phyloP scores from a whole-genome alignment of 371 early-diverging fungal species.

The Syncephalastrum racemosum region DNA sequence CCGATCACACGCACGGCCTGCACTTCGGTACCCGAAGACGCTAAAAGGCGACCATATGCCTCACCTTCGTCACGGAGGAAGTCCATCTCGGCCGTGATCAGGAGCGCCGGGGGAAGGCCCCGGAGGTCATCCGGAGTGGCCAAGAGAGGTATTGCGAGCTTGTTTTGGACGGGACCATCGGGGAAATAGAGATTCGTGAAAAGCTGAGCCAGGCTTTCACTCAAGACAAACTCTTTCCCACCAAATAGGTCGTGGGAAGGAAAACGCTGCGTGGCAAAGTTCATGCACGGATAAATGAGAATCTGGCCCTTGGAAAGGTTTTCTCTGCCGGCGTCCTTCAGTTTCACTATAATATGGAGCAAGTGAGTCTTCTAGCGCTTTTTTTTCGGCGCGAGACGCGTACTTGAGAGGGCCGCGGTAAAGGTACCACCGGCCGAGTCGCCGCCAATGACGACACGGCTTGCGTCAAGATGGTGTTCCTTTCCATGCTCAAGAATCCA shows the following conservation, averaged over 20 bases:
- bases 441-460: conserved; percentile 17
- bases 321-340: conserved; percentile 8
- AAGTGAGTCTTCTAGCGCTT: background rate
- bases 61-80: conserved; percentile 23
- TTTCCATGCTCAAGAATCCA: conserved; percentile 14
- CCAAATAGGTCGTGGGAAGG: conserved; percentile 13
- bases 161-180: conserved; percentile 1
- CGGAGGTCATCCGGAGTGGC: conserved; percentile 17
- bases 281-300: conserved; percentile 11
- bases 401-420: conserved; percentile 12
- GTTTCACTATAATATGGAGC: conserved; percentile 4
- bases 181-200: conserved; percentile 5
- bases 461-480: conserved; percentile 12
- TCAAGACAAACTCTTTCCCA: conserved; percentile 10
- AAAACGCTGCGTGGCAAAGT: background rate
- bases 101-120: conserved; percentile 18
- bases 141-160: conserved; percentile 4
- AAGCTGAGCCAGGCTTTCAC: background rate
- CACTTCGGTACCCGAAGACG: conserved; percentile 17
- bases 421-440: conserved; percentile 24
- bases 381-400: background rate
- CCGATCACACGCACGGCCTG: conserved; percentile 15
- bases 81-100: conserved; percentile 25
- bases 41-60: conserved; percentile 15
- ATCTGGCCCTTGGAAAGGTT: conserved; percentile 15